These are phyloP conservation scores for Neurospora sp. DNA, from an alignment of 495 filamentous ascomycete species.

Conservation along the genomic window DNA sequence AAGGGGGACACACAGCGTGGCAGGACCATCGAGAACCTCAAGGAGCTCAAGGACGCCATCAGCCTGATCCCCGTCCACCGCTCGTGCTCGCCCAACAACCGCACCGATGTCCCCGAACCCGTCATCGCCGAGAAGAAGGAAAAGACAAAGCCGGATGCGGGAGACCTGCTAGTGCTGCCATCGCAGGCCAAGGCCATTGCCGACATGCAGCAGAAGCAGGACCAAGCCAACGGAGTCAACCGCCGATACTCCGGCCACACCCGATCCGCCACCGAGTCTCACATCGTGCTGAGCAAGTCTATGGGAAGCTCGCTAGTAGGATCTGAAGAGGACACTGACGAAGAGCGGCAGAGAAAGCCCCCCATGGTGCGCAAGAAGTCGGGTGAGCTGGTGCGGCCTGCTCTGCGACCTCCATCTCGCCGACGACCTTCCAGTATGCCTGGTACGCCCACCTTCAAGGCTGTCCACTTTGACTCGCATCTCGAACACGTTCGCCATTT, in stretches of 20 bases:
- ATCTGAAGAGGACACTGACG: constrained; percentile 54
- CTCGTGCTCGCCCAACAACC: constrained; percentile 47
- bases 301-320: constrained; percentile 44
- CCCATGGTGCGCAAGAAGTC: constrained; percentile 96
- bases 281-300: constrained; percentile 42
- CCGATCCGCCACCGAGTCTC: constrained; percentile 72
- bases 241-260: constrained; percentile 53
- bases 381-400: constrained; percentile 89
- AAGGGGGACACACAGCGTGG: constrained; percentile 12
- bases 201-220: constrained; percentile 27
- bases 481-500: constrained; percentile 95
- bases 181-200: constrained; percentile 24
- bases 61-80: constrained; percentile 64
- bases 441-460: constrained; percentile 92
- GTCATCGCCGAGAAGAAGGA: not conserved
- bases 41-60: constrained; percentile 75
- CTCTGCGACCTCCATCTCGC: constrained; percentile 64
- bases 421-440: constrained; percentile 92
- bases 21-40: constrained; percentile 52
- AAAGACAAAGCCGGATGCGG: constrained; percentile 4
- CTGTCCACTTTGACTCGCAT: constrained; percentile 90
- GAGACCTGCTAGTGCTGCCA: constrained; percentile 27
- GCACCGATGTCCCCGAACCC: constrained; percentile 10
- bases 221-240: constrained; percentile 20
- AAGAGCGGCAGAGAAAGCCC: constrained; percentile 58